Evolutionary conservation across 129 eudicot genomes (phyloP), one percentile per base, ranked within the genome.

Genomic region (Pittosporum tobira): DNA sequence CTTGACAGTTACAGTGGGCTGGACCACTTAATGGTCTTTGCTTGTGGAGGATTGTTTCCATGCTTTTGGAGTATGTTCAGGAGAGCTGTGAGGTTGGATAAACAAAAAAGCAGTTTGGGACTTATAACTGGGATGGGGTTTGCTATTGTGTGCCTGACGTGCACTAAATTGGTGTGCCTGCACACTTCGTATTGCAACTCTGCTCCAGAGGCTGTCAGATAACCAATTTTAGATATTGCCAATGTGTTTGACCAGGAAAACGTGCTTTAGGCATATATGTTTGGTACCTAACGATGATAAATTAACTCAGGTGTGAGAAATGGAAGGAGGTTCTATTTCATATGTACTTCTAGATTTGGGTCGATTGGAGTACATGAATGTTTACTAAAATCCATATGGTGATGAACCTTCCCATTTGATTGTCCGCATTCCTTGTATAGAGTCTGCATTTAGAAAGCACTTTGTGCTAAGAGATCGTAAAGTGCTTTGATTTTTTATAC

Each of bases 141-240:
- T 57, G 88, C 95, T 2, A 71, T 70, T 5, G 44, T 85, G 1
- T 90, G 97, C 69, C 63, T 90, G 2, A 74, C 78, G 51, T 79
- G 70, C 47, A 90, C 95, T 1, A 90, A 80, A 70, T 54, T 90
- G 62, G 95, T 90, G 4, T 90, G 97, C 75, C 71, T 85, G 84
- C 81, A 90, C 59, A 85, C 97, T 19, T 82, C 94, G 26, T 90
- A 85, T 57, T 90, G 95, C 67, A 90, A 90, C 61, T 85, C 95
- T 51, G 97, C 97, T 6, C 97, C 97, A 0, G 97, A 90, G 64
- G 97, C 97, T 59, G 97, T 90, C 18, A 85, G 87, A 69, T 85
- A 73, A 85, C 65, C 40, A 45, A 4, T 18, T 45, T 45, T 3
- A 18, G 9, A 7, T 56, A n/a, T n/a, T n/a, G n/a, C n/a, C n/a